These are phyloP conservation scores for Talaromyces adpressus DNA, from an alignment of 495 filamentous ascomycete genomes.

Conservation along the genomic window DNA sequence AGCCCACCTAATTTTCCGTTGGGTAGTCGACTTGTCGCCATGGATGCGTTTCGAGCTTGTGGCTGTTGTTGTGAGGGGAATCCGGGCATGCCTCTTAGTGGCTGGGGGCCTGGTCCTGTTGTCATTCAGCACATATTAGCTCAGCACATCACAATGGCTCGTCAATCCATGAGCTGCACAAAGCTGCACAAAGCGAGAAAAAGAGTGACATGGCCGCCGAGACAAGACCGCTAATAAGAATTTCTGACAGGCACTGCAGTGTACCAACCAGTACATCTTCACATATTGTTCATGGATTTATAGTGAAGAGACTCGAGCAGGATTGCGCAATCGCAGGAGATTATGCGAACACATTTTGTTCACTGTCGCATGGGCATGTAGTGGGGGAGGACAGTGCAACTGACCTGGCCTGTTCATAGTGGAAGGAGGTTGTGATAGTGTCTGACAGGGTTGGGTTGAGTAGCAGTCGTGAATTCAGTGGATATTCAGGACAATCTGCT, in stretches of 20 bases:
- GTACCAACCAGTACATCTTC: neutral
- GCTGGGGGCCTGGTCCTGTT: conserved; percentile 59
- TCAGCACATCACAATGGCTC: neutral
- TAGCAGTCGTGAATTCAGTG: neutral
- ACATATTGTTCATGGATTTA: neutral
- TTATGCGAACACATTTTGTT: neutral
- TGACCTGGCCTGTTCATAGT: conserved; percentile 12
- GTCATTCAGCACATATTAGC: neutral
- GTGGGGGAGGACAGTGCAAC: conserved; percentile 5
- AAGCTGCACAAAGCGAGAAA: neutral
- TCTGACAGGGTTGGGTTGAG: neutral
- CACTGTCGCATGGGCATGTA: conserved; percentile 3
- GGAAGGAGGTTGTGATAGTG: neutral
- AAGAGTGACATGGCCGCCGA: neutral
- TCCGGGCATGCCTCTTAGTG: conserved; percentile 62
- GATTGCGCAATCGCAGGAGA: neutral
- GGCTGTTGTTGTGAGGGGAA: conserved; percentile 62
- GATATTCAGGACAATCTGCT: neutral
- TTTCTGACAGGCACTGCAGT: neutral
- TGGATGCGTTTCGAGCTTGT: conserved; percentile 49
- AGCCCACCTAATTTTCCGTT: conserved; percentile 68
- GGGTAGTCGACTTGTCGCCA: conserved; percentile 62
- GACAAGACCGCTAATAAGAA: neutral
- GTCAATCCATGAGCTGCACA: neutral
- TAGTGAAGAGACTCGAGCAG: neutral